Evolutionary conservation across 345 rosid genomes (phyloP), one percentile per base, ranked within the genome.

Genomic region (Nasturtium officinale): DNA sequence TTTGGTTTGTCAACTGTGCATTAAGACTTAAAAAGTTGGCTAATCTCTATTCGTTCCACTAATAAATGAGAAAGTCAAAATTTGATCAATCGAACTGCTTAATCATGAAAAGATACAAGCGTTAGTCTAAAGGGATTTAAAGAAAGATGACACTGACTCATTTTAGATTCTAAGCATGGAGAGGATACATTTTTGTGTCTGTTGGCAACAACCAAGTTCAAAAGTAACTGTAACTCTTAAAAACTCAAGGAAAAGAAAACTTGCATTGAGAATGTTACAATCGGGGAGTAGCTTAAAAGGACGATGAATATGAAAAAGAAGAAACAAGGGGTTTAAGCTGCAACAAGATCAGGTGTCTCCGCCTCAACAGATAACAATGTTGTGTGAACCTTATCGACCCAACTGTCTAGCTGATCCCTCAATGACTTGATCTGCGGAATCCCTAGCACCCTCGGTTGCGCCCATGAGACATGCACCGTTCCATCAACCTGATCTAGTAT

Each of bases 391-490:
- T 89, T 91, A 59, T 66, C 96, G 58, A 89, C 70, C 98, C 99
- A 95, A 66, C 58, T 76, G 69, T 95, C 90, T 76, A 95, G 79
- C 60, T 90, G 96, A 72, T 92, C 96, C 20, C 88, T 83, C 85
- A 95, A 80, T 57, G 96, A 90, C 77, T 82, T 89, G 82, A 95
- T 83, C 84, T 95, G 99, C 6, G 91, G 82, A 40, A 89, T 88
- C 56, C 97, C 99, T 81, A 95, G 79, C 63, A 95, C 99, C 79
- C 99, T 86, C 5, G 99, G 99, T 75, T 95, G 99, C 71, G 94
- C 98, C 99, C 99, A 95, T 1, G 99, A 91, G 9, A 95, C 89
- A 1, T 95, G 81, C 4, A 95, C 94, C 0, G 91, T 89, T 71
- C 97, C 96, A 74, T 92, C 92, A 16, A 95, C 99, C 80, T 95